Base-by-base conservation (phyloP, 2,329 filamentous ascomycete genomes). In the Fusarium napiforme region DNA sequence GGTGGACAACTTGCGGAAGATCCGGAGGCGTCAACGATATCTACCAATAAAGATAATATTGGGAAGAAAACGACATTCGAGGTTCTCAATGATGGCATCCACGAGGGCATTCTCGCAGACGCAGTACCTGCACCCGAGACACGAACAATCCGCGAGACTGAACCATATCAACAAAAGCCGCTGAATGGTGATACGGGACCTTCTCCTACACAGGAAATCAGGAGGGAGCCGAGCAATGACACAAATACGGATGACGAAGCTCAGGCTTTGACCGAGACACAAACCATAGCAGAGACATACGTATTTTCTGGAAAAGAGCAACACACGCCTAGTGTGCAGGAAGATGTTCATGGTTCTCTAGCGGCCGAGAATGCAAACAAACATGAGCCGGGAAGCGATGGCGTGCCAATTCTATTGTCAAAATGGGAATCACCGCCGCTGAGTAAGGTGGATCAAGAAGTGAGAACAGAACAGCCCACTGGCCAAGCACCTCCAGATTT, bases 121-220 rank as follows among this genome's bases (percentile, higher is more conserved):
- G 26, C 26, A 37, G 43, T 37, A 18, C 16, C 32, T 37, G 21
- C 30, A n/a, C 60, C 59, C 16, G 45, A 47, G 28, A 34, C 18
- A 15, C 23, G 30, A 7, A 23, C 16, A 34, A 30, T 19, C 37
- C 19, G 28, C n/a, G 40, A 58, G 47, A 23, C 28, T 52, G n/a
- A n/a, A 16, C 15, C n/a, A 9, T 57, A 69, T 34, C n/a, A 43
- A 21, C 68, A 36, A 73, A 59, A 73, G 62, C 28, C 64, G 58
- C 34, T 15, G 11, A 26, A 46, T 21, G 34, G 40, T 21, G 19
- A 53, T 32, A 43, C 21, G 45, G 55, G 23, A 28, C 42, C 55
- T 36, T 63, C 60, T 18, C 46, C 55, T 23, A 57, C n/a, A 34
- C 55, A 49, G 14, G 15, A 28, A 47, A 58, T 18, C 19, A 28